phyloP scores from a whole-genome alignment of 805 yeast species.

The Sugiyamaella floridensis region DNA sequence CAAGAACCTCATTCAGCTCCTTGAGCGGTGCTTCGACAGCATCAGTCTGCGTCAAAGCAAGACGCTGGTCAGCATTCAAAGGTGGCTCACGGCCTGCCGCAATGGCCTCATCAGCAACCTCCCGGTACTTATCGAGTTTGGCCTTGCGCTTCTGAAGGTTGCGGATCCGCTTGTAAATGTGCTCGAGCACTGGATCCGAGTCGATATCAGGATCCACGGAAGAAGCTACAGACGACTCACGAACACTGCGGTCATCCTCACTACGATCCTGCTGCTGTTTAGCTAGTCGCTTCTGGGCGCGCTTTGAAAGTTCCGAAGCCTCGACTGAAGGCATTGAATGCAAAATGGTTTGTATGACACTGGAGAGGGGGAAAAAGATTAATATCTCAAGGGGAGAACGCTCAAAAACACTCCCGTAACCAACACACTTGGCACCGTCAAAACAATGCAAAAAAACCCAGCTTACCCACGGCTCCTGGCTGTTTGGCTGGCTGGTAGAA shows the following conservation, averaged over 20 bases:
- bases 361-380: neutral
- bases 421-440: neutral
- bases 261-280: neutral
- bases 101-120: slow-evolving; percentile 24
- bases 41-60: slow-evolving; percentile 29
- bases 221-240: slow-evolving; percentile 4
- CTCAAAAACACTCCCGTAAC: neutral
- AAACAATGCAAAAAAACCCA: neutral
- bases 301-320: neutral
- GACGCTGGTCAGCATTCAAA: slow-evolving; percentile 31
- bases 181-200: slow-evolving; percentile 12
- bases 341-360: neutral
- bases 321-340: neutral
- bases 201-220: neutral
- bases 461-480: too few relatives aligned
- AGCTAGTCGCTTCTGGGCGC: slow-evolving; percentile 1
- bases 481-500: too few relatives aligned
- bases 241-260: neutral
- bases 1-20: slow-evolving; percentile 28
- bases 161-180: slow-evolving; percentile 29
- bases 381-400: neutral
- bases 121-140: slow-evolving; percentile 31
- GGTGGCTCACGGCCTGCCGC: slow-evolving; percentile 9
- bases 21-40: slow-evolving; percentile 31
- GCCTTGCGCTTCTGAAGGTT: slow-evolving; percentile 32